Percentiles rank a stretch among this genome's conserved stretches.
These are phyloP conservation scores for Colletotrichum euphorbiae DNA, from an alignment of 2,329 filamentous ascomycete genomes.

Conservation along the genomic window DNA sequence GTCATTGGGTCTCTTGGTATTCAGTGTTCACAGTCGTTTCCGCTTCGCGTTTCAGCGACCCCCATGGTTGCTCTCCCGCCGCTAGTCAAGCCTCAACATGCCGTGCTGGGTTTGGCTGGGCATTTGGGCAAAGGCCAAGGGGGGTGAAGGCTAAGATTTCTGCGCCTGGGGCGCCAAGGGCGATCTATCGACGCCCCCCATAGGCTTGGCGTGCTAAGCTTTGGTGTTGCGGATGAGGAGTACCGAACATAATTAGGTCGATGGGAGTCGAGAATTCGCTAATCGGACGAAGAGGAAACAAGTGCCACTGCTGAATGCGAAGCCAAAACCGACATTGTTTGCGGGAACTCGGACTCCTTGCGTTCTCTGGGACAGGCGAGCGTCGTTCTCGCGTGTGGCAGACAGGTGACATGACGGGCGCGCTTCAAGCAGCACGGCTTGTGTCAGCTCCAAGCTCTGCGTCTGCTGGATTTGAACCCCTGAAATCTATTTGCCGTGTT, in stretches of 20 bases:
- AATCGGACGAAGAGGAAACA: constrained; percentile 36
- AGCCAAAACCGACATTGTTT: constrained; percentile 35
- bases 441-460: not conserved
- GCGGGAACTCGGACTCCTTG: constrained; percentile 15
- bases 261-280: not conserved
- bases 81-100: constrained; percentile 21
- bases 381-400: constrained; percentile 8
- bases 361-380: not conserved
- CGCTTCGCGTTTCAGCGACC: constrained; percentile 38
- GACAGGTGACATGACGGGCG: not conserved
- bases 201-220: constrained; percentile 31
- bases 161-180: constrained; percentile 25
- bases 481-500: not conserved
- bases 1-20: not conserved
- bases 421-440: constrained; percentile 4
- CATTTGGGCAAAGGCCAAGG: not conserved
- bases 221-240: constrained; percentile 24
- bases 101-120: constrained; percentile 10
- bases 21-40: constrained; percentile 27
- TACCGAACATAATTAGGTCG: constrained; percentile 23
- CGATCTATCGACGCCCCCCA: constrained; percentile 30
- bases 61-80: constrained; percentile 28
- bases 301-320: constrained; percentile 16
- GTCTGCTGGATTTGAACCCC: not conserved
- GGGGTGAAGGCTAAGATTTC: constrained; percentile 5